phyloP scores from a whole-genome alignment of 2,329 filamentous ascomycete species.

The Exserohilum rostratum region DNA sequence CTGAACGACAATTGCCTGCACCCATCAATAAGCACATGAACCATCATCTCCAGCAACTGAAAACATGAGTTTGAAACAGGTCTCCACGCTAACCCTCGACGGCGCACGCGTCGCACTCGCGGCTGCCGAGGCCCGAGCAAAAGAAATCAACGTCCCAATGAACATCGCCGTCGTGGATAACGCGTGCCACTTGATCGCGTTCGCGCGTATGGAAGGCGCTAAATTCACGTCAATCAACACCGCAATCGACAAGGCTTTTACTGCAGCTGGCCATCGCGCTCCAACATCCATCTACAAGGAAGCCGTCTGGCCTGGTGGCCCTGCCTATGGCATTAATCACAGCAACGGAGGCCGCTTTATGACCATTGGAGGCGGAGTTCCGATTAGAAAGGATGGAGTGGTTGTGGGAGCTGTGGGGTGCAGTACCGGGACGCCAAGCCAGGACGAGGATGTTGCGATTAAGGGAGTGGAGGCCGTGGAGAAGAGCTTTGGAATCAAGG shows the following conservation, averaged over 20 bases:
- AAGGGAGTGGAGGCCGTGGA: constrained; percentile 58
- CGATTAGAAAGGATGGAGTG: constrained; percentile 55
- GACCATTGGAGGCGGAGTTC: constrained; percentile 61
- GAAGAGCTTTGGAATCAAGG: constrained; percentile 43
- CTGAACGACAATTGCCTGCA: not conserved
- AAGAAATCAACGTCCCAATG: constrained; percentile 50
- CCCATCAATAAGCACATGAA: not conserved
- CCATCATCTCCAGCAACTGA: not conserved
- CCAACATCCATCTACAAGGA: constrained; percentile 61
- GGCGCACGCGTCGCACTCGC: constrained; percentile 46
- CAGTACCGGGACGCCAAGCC: constrained; percentile 60
- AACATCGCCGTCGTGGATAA: constrained; percentile 59
- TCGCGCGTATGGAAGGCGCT: constrained; percentile 56
- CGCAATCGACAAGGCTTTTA: constrained; percentile 68
- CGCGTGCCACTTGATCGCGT: constrained; percentile 54
- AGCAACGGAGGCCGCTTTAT: constrained; percentile 61
- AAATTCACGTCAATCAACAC: constrained; percentile 62
- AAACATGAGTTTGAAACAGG: constrained; percentile 41
- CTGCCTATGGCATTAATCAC: constrained; percentile 59
- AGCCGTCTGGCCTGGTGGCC: constrained; percentile 59
- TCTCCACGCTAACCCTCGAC: constrained; percentile 43
- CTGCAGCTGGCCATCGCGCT: constrained; percentile 60
- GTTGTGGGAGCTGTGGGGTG: constrained; percentile 62
- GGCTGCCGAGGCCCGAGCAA: constrained; percentile 46
- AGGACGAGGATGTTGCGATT: constrained; percentile 61